A percentile compares a stretch with the other conserved stretches of the same genome.
These are phyloP conservation scores for Paraurostyla sp. DNA, from an alignment of 73 alveolate species.

Conservation along the genomic window DNA sequence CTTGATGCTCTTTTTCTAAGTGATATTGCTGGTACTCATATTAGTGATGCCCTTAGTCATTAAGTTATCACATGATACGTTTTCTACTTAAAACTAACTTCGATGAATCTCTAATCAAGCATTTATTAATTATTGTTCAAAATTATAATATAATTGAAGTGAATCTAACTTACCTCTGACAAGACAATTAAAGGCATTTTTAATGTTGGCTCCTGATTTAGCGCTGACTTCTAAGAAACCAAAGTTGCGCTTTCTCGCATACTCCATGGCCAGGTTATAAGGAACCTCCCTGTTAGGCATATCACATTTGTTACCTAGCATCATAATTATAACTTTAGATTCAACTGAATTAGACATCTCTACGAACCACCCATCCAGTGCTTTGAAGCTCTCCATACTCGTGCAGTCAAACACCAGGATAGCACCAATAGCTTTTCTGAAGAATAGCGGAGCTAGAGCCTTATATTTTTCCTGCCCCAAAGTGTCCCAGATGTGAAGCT, in stretches of 20 bases:
- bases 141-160: neutral
- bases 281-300: conserved; percentile 71
- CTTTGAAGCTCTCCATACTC: conserved; percentile 42
- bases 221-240: conserved; percentile 58
- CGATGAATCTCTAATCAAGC: neutral
- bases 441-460: conserved; percentile 68
- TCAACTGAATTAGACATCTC: conserved; percentile 22
- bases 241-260: conserved; percentile 41
- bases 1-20: neutral
- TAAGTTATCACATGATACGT: neutral
- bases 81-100: neutral
- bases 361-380: conserved; percentile 52
- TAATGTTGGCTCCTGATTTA: conserved; percentile 37
- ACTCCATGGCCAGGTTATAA: conserved; percentile 74
- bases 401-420: conserved; percentile 77
- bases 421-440: conserved; percentile 76
- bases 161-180: conserved; percentile 35
- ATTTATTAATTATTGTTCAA: neutral
- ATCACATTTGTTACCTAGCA: conserved; percentile 72
- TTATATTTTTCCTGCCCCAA: conserved; percentile 76
- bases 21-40: too few relatives aligned
- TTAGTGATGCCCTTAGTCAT: too few relatives aligned
- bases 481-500: conserved; percentile 79
- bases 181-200: conserved; percentile 31
- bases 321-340: conserved; percentile 54